phyloP scores from a whole-genome alignment of 179 eudicot genomes.

The Kewa caespitosa region DNA sequence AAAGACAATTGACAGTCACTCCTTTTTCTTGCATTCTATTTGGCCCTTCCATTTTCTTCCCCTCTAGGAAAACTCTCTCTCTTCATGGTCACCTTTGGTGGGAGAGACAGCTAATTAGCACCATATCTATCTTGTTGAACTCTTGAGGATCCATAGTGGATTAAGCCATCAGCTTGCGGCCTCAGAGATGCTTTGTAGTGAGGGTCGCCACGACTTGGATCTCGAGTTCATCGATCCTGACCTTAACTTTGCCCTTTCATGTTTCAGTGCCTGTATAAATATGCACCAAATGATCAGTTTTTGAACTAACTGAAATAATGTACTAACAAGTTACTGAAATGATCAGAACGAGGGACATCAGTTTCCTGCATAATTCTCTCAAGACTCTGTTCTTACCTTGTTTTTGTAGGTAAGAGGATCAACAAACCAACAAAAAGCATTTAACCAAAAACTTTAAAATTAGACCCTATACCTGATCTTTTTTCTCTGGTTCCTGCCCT shows the following conservation, averaged over 20 bases:
- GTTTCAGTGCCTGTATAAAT: slow-evolving; percentile 42
- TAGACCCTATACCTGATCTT: slow-evolving; percentile 40
- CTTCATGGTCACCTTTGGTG: background rate
- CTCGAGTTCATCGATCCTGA: slow-evolving; percentile 43
- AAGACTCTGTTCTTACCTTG: background rate
- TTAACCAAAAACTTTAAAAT: background rate
- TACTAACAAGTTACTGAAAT: no score
- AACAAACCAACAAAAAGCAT: background rate
- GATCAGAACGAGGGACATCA: no score
- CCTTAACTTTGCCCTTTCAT: slow-evolving; percentile 49
- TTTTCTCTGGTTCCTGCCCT: slow-evolving; percentile 27
- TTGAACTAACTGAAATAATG: background rate
- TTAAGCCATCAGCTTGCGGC: slow-evolving; percentile 31
- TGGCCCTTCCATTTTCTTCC: background rate
- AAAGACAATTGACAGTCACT: background rate
- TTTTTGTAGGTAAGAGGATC: background rate
- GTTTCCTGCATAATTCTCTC: no score
- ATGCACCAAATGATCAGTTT: slow-evolving; percentile 4
- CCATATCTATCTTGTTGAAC: background rate
- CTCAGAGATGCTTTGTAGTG: slow-evolving; percentile 86
- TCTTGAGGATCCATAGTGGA: background rate
- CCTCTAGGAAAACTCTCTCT: background rate
- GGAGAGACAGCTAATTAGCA: background rate
- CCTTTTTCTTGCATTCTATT: slow-evolving; percentile 1
- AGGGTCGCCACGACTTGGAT: slow-evolving; percentile 81